Conservation (phyloP, 2,329 filamentous ascomycete genomes). For the Lecanoromycetidae sp. region DNA sequence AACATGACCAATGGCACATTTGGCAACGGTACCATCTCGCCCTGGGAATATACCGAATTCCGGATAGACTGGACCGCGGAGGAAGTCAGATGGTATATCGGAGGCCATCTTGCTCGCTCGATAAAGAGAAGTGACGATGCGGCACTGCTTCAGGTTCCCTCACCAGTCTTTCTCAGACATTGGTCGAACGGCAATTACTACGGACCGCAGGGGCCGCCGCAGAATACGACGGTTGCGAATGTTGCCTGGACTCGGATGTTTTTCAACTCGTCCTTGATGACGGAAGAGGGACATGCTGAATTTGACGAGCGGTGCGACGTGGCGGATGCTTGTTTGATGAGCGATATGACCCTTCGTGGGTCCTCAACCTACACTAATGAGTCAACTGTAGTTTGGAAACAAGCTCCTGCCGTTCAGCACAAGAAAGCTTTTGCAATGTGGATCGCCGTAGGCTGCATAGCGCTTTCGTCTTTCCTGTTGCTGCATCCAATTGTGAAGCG, state of each 20-base stretch:
- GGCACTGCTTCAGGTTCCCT: conserved; percentile 31
- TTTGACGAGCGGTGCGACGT: conserved; percentile 25
- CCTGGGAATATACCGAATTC: conserved; percentile 36
- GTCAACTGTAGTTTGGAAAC: background rate
- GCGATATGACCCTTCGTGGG: conserved; percentile 25
- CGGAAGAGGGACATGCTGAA: conserved; percentile 19
- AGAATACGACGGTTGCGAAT: conserved; percentile 29
- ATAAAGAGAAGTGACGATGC: conserved; percentile 25
- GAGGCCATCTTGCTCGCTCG: conserved; percentile 26
- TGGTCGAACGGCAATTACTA: conserved; percentile 37
- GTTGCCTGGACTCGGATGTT: conserved; percentile 38
- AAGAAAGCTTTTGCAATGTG: background rate
- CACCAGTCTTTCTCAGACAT: conserved; percentile 35
- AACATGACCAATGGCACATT: conserved; percentile 22
- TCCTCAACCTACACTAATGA: background rate
- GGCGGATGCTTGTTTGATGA: conserved; percentile 26
- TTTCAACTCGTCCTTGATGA: conserved; percentile 38
- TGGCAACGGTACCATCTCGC: conserved; percentile 24
- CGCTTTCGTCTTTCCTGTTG: background rate
- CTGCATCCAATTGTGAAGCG: background rate
- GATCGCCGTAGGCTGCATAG: background rate
- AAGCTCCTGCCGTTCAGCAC: background rate
- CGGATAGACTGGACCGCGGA: conserved; percentile 38
- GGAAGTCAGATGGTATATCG: conserved; percentile 33
- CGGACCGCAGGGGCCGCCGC: conserved; percentile 36